Evolutionary conservation across 768 basidiomycete genomes (phyloP), one percentile per base, ranked within the genome.

Genomic region (Trametes cubensis): DNA sequence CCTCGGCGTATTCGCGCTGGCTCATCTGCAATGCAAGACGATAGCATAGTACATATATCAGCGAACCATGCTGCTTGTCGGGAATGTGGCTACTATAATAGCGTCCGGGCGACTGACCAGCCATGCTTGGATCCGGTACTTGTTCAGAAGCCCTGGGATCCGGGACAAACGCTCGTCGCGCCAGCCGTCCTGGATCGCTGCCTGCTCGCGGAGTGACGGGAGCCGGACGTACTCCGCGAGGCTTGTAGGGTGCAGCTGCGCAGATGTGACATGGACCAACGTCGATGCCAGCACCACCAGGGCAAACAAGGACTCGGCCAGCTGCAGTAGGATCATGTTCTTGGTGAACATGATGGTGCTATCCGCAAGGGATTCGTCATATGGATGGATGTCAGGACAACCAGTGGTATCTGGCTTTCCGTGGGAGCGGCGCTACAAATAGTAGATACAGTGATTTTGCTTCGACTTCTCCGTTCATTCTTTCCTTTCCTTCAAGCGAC

Each of bases 1-100:
- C 83, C 60, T 84, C 83, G 3, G 82, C 82, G 63, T 83, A 80
- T 63, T 84, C 83, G 40, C 80, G 74, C 72, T 80, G 78, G 55
- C 71, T 73, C 67, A 80, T 75, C 80, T 82, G 66, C 11, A 38
- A 65, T 44, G 13, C 10, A 6, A 23, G 2, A 10, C 13, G 23
- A 52, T 30, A 58, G 8, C n/a, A 21, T 10, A 20, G 25, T 60
- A 34, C 10, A 11, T 34, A 11, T 6, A 34, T 34, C 34, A 34
- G 34, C 34, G 2, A 6, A 11, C 6, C 34, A 11, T 34, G 5
- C 10, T 34, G 34, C 34, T 34, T 2, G 2, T 10, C 10, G 34
- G 34, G 34, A 34, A 34, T 34, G 34, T 11, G 34, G 48, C n/a
- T n/a, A n/a, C n/a, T n/a, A n/a, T 56, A 17, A 18, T 41, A 30